Percentiles rank a stretch among this genome's conserved stretches.
Evolutionary conservation across 2,329 filamentous ascomycete genomes (phyloP).

Genomic region (Colletotrichum karsti): DNA sequence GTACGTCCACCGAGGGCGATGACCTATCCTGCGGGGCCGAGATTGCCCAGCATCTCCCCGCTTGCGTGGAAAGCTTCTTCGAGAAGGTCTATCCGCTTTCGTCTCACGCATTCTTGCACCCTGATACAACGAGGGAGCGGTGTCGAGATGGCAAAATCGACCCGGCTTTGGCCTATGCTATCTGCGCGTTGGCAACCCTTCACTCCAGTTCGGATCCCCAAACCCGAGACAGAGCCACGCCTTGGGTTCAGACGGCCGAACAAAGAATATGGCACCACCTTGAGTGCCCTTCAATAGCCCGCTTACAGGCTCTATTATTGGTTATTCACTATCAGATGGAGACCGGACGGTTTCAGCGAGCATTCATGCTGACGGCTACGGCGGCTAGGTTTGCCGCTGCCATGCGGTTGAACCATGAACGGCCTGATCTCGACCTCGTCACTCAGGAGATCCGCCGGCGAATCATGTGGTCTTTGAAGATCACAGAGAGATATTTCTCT

Average conservation of each 20-base stretch:
- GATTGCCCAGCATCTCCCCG: constrained; percentile 30
- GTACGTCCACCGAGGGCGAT: constrained; percentile 14
- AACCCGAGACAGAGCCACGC: constrained; percentile 30
- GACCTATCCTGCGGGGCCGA: not conserved
- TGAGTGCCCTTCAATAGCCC: constrained; percentile 35
- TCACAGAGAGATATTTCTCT: constrained; percentile 49
- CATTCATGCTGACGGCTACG: constrained; percentile 47
- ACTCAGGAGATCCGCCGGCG: constrained; percentile 48
- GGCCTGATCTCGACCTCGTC: constrained; percentile 39
- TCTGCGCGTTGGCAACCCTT: constrained; percentile 42
- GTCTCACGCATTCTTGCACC: constrained; percentile 44
- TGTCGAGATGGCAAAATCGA: constrained; percentile 40
- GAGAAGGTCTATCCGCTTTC: constrained; percentile 34
- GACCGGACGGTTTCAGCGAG: constrained; percentile 51
- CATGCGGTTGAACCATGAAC: constrained; percentile 49
- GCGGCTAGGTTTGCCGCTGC: constrained; percentile 46
- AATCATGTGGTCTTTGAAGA: constrained; percentile 49
- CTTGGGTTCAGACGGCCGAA: constrained; percentile 42
- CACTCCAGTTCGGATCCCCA: constrained; percentile 34
- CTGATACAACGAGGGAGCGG: constrained; percentile 40
- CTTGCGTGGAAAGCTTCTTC: constrained; percentile 35
- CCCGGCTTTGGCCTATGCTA: constrained; percentile 39
- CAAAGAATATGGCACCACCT: constrained; percentile 40
- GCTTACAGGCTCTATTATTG: constrained; percentile 51
- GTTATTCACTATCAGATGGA: constrained; percentile 55